phyloP scores from a whole-genome alignment of 768 basidiomycete genomes.

The Psilocybe sp. region DNA sequence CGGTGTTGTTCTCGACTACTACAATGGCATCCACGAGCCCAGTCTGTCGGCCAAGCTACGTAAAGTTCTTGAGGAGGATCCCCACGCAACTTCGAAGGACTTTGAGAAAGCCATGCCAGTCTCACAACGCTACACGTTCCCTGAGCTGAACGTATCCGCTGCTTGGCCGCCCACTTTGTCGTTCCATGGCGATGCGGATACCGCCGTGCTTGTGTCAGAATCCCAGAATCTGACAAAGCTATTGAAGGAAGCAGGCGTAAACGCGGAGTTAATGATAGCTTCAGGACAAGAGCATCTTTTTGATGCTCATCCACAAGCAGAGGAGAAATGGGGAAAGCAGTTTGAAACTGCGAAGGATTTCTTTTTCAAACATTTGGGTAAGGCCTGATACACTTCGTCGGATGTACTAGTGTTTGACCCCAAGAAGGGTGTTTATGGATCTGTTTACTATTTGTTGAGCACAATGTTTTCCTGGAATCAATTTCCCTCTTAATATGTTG shows the following conservation, averaged over 20 bases:
- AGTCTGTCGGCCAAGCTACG: constrained; percentile 49
- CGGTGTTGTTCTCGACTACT: constrained; percentile 57
- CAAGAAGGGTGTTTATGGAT: too few relatives aligned
- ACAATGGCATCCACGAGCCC: constrained; percentile 42
- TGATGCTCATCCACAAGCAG: constrained; percentile 46
- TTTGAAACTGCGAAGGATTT: too few relatives aligned
- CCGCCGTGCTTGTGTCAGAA: constrained; percentile 39
- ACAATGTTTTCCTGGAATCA: too few relatives aligned
- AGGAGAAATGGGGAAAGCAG: constrained; percentile 18
- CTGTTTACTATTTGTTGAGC: too few relatives aligned
- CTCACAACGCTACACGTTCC: constrained; percentile 38
- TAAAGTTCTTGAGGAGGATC: constrained; percentile 10
- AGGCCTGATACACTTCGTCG: too few relatives aligned
- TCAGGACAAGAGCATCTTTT: constrained; percentile 53
- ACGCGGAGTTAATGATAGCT: constrained; percentile 31
- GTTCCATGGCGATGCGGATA: constrained; percentile 49
- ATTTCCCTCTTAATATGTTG: too few relatives aligned
- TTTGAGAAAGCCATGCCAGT: constrained; percentile 27
- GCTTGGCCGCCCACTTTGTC: constrained; percentile 51
- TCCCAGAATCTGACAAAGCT: constrained; percentile 33
- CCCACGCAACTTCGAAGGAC: constrained; percentile 1
- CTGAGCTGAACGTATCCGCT: constrained; percentile 38
- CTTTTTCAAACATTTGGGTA: too few relatives aligned
- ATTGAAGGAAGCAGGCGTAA: constrained; percentile 33
- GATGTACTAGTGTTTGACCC: too few relatives aligned